Evolutionary conservation across 1,284 basidiomycete species (phyloP).

Genomic region (Cryptococcus maquisensis): DNA sequence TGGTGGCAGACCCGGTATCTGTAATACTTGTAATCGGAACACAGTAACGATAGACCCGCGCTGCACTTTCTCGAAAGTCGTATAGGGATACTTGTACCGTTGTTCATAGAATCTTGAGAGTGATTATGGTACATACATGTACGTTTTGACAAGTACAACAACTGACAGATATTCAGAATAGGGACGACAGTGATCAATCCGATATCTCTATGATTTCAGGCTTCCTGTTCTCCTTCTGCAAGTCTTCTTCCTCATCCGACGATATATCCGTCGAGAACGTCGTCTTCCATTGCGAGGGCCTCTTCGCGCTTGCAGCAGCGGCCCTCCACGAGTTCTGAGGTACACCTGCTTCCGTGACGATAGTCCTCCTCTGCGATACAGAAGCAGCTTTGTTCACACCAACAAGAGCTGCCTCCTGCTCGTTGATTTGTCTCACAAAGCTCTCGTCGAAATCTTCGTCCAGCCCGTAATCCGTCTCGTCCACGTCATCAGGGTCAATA

Average conservation of each 20-base stretch:
- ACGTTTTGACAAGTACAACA: background rate
- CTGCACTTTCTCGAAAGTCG: too few species aligned
- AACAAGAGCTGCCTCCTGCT: background rate
- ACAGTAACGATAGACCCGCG: background rate
- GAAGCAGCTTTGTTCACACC: too few species aligned
- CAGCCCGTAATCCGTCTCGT: constrained; percentile 5
- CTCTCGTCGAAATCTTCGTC: background rate
- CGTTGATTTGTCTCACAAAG: constrained; percentile 15
- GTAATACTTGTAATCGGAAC: too few species aligned
- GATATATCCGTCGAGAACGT: constrained; percentile 1
- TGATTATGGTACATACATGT: too few species aligned
- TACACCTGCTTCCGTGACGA: too few species aligned
- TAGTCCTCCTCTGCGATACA: too few species aligned
- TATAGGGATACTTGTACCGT: too few species aligned
- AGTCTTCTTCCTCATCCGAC: constrained; percentile 13
- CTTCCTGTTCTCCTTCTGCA: constrained; percentile 7
- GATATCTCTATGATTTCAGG: constrained; percentile 26
- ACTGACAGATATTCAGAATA: background rate
- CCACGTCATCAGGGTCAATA: constrained; percentile 2
- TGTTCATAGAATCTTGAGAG: too few species aligned
- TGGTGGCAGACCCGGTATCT: too few species aligned
- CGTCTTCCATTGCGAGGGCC: background rate
- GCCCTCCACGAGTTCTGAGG: too few species aligned
- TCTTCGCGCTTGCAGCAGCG: too few species aligned
- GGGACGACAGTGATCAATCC: constrained; percentile 11